Base-by-base conservation (phyloP, 2,329 filamentous ascomycete genomes). In the Colletotrichum sp. region DNA sequence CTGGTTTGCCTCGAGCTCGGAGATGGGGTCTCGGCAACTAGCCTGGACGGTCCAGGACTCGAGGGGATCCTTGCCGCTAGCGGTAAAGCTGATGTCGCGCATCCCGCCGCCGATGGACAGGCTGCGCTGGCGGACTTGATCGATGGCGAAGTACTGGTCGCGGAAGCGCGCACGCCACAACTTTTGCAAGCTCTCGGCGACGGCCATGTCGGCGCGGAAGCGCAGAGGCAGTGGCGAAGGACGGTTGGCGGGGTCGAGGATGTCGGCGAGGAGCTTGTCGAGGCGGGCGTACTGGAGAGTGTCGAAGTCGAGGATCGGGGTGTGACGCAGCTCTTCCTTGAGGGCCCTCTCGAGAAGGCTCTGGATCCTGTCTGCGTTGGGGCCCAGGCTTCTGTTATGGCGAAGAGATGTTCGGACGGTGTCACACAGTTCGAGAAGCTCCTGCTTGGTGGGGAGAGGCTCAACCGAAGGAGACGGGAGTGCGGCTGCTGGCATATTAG, bases 81-180 rank as follows among this genome's bases (percentile, higher is more conserved):
- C 79, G 34, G 82, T 80, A 73, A 87, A 85, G 8, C 78, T 79
- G 9, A 89, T 81, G 33, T 85, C 84, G 67, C 81, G 84, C 33
- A 89, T 80, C 58, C 81, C 79, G 1, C 86, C 86, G 9, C 78
- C 79, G 43, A 78, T 78, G 0, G 82, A 77, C 27, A 89, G 78
- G 3, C 79, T 76, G 7, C 76, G 76, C 47, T 83, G 83, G n/a
- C 87, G 81, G 12, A 81, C 79, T 63, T 87, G 81, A 69, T 89
- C 87, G 31, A 89, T 83, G 73, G 83, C 81, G 73, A 86, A 84
- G 69, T 86, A 88, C 8, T 81, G 77, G n/a, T 85, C 83, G 51
- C 82, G 80, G 76, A 88, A 88, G 6, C 87, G 82, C 9, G 79
- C 76, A 61, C 83, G 79, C 88, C 87, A 89, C 47, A 79, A 74